Percentiles rank a stretch among this genome's conserved stretches.
phyloP scores from a whole-genome alignment of 441 rosid species.

The Eutrema salsugineum region DNA sequence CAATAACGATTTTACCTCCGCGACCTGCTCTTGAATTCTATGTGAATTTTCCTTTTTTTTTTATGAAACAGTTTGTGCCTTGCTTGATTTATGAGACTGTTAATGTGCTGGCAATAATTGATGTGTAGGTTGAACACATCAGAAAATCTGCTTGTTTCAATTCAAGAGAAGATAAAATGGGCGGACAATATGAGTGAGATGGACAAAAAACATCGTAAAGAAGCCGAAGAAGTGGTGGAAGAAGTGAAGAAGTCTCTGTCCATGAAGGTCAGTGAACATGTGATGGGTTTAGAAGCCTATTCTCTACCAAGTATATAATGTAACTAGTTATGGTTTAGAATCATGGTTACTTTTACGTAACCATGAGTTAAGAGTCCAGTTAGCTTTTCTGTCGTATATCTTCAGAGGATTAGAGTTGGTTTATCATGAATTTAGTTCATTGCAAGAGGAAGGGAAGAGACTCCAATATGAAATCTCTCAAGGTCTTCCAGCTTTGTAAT shows the following conservation, averaged over 20 bases:
- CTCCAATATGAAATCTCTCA: neutral
- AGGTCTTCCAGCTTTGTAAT: neutral
- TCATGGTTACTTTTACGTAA: neutral
- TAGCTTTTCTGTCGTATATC: neutral
- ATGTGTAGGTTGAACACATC: constrained; percentile 78
- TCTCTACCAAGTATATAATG: constrained; percentile 7
- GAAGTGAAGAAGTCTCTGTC: constrained; percentile 83
- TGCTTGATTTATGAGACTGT: neutral
- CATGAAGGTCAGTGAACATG: constrained; percentile 73
- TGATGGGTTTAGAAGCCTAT: constrained; percentile 10
- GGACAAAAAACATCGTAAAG: constrained; percentile 82
- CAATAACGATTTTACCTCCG: neutral
- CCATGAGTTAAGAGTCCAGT: neutral
- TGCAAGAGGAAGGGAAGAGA: neutral
- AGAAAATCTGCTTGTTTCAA: constrained; percentile 73
- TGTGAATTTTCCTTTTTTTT: neutral
- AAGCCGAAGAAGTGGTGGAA: constrained; percentile 76
- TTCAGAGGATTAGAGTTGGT: neutral
- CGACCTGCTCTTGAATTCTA: neutral
- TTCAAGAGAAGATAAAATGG: constrained; percentile 99
- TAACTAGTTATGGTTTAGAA: constrained; percentile 3
- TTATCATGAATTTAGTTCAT: neutral
- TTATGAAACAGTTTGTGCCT: neutral
- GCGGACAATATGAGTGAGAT: constrained; percentile 89
- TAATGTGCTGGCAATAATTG: constrained; percentile 9